phyloP scores from a whole-genome alignment of 768 basidiomycete genomes.

The Serendipita sp. region DNA sequence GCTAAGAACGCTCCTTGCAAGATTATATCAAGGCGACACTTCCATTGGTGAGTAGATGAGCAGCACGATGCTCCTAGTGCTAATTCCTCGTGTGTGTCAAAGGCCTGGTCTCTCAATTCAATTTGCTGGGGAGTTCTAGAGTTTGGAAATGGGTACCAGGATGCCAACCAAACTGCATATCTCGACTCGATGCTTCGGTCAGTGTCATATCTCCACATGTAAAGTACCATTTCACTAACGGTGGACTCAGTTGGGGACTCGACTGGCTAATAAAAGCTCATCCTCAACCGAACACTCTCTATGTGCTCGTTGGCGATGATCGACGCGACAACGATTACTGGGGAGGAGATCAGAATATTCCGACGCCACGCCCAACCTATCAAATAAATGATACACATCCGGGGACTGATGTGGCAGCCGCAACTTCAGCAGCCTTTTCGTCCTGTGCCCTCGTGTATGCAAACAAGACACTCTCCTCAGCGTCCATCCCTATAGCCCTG shows the following conservation, averaged over 20 bases:
- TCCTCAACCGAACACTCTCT: constrained; percentile 52
- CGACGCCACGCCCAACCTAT: constrained; percentile 56
- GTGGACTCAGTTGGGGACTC: constrained; percentile 43
- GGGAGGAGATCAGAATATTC: constrained; percentile 74
- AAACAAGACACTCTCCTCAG: constrained; percentile 36
- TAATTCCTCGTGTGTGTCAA: too few relatives aligned
- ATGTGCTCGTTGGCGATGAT: constrained; percentile 62
- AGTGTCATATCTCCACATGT: too few relatives aligned
- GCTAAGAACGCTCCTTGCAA: constrained; percentile 17
- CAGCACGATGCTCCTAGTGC: too few relatives aligned
- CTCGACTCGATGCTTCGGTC: constrained; percentile 72
- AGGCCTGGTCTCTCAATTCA: constrained; percentile 75
- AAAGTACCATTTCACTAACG: too few relatives aligned
- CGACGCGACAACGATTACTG: constrained; percentile 65
- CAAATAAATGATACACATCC: constrained; percentile 65
- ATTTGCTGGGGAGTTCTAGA: constrained; percentile 84
- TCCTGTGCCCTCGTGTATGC: constrained; percentile 74
- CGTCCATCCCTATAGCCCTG: constrained; percentile 42
- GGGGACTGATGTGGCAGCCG: constrained; percentile 81
- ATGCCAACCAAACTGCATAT: constrained; percentile 76
- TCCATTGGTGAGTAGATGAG: constrained; percentile 50
- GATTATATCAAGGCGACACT: constrained; percentile 84
- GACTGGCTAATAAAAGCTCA: constrained; percentile 94
- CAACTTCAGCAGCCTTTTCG: constrained; percentile 73
- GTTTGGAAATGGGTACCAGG: constrained; percentile 71